phyloP scores from a whole-genome alignment of 2,329 filamentous ascomycete species.

The Cercospora citrullina region DNA sequence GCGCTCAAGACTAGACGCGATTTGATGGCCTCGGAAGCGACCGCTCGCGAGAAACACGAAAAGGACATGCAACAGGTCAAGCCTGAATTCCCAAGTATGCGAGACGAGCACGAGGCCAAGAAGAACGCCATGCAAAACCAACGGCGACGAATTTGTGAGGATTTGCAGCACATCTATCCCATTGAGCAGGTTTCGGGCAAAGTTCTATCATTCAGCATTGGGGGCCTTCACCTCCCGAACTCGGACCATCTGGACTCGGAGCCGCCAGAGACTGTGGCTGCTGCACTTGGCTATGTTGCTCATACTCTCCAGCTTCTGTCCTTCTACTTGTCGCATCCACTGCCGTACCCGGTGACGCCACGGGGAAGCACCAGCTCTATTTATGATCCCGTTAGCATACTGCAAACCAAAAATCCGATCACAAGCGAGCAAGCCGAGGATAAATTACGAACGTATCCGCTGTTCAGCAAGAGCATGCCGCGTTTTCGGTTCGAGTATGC shows the following conservation, averaged over 20 bases:
- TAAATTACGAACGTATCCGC: conserved; percentile 63
- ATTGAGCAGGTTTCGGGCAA: conserved; percentile 67
- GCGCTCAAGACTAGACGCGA: conserved; percentile 66
- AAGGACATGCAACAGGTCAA: conserved; percentile 58
- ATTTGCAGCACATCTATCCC: conserved; percentile 74
- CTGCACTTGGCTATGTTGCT: conserved; percentile 77
- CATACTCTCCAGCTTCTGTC: conserved; percentile 74
- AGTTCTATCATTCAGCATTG: conserved; percentile 80
- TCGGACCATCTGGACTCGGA: conserved; percentile 67
- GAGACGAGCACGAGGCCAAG: conserved; percentile 43
- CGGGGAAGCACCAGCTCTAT: conserved; percentile 74
- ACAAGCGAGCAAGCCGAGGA: conserved; percentile 28
- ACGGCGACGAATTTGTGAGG: conserved; percentile 81
- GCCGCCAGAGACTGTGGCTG: conserved; percentile 71
- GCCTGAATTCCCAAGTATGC: conserved; percentile 48
- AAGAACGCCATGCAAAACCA: conserved; percentile 76
- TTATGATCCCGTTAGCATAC: conserved; percentile 65
- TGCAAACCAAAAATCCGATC: conserved; percentile 31
- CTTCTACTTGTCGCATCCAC: conserved; percentile 73
- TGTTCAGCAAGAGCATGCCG: conserved; percentile 67
- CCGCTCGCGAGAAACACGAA: conserved; percentile 31
- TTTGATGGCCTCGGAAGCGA: conserved; percentile 59
- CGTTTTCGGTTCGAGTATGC: conserved; percentile 94
- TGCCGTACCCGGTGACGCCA: conserved; percentile 77
- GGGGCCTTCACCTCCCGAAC: conserved; percentile 75